phyloP scores from a whole-genome alignment of 2,329 filamentous ascomycete genomes.

The Botrytis fragariae region DNA sequence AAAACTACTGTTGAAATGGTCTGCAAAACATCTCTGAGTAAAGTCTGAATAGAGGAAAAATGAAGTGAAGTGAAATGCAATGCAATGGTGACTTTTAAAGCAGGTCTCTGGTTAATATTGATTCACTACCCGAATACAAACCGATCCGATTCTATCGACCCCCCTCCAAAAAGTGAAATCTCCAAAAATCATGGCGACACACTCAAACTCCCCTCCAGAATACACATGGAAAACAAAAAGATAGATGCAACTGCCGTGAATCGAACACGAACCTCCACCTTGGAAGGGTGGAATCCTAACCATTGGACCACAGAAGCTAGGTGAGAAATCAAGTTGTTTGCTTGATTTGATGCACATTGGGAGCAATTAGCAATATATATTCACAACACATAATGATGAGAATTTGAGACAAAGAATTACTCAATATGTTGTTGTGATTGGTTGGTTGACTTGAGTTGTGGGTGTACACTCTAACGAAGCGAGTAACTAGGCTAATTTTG shows the following conservation, averaged over 20 bases:
- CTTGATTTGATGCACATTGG: accelerated
- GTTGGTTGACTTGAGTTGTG: neutral
- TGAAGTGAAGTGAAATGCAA: neutral
- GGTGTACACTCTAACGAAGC: neutral
- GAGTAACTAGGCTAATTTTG: neutral
- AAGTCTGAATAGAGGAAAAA: neutral
- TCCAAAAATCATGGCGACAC: neutral
- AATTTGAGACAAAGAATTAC: neutral
- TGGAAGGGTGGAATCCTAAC: conserved; percentile 7
- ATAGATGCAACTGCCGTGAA: neutral
- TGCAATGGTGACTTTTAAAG: neutral
- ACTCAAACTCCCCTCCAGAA: neutral
- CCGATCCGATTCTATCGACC: neutral
- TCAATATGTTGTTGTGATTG: neutral
- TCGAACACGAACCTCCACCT: neutral
- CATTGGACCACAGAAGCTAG: neutral
- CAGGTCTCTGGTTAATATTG: neutral
- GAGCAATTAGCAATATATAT: accelerated
- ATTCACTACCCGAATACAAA: neutral
- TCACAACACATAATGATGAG: accelerated
- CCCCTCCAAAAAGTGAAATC: neutral
- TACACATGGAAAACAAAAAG: neutral
- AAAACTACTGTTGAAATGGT: neutral
- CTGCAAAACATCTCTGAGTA: neutral
- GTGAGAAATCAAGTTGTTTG: neutral